Percentiles rank a stretch among this genome's conserved stretches.
Evolutionary conservation across 106 monocot species (phyloP).

Genomic region (Vanilla planifolia): DNA sequence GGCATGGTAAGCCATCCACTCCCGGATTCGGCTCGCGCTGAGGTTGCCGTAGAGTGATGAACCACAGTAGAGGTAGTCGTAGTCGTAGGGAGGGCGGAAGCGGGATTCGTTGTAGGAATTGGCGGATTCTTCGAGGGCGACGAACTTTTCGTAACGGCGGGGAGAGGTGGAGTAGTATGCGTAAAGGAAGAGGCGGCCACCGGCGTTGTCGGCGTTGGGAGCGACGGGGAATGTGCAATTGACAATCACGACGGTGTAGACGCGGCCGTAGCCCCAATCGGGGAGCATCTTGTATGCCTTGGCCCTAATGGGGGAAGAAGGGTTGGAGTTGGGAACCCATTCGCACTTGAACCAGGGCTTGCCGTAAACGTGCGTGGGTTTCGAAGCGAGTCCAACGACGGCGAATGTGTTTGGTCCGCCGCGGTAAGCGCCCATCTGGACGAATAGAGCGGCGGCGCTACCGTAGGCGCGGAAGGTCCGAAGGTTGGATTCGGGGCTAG

Average conservation of each 20-base stretch:
- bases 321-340: slow-evolving; percentile 22
- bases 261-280: slow-evolving; percentile 78
- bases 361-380: slow-evolving; percentile 54
- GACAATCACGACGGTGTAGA: slow-evolving; percentile 75
- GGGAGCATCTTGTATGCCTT: slow-evolving; percentile 47
- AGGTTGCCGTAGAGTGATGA: slow-evolving; percentile 60
- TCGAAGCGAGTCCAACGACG: slow-evolving; percentile 59
- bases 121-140: slow-evolving; percentile 40
- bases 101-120: slow-evolving; percentile 12
- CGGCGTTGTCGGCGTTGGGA: slow-evolving; percentile 30
- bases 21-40: slow-evolving; percentile 49
- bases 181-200: slow-evolving; percentile 37
- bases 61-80: slow-evolving; percentile 68
- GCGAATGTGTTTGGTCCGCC: slow-evolving; percentile 56
- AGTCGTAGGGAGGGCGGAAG: slow-evolving; percentile 26
- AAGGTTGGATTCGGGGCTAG: slow-evolving; percentile 15
- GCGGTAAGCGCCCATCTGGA: slow-evolving; percentile 73
- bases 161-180: slow-evolving; percentile 18
- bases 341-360: slow-evolving; percentile 54
- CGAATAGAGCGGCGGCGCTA: slow-evolving; percentile 49
- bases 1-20: slow-evolving; percentile 71
- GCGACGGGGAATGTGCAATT: slow-evolving; percentile 52
- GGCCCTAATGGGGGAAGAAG: slow-evolving; percentile 8
- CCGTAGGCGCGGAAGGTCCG: slow-evolving; percentile 51
- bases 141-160: slow-evolving; percentile 28